phyloP scores from a whole-genome alignment of 23 red algal species.

The Gracilaria caudata region DNA sequence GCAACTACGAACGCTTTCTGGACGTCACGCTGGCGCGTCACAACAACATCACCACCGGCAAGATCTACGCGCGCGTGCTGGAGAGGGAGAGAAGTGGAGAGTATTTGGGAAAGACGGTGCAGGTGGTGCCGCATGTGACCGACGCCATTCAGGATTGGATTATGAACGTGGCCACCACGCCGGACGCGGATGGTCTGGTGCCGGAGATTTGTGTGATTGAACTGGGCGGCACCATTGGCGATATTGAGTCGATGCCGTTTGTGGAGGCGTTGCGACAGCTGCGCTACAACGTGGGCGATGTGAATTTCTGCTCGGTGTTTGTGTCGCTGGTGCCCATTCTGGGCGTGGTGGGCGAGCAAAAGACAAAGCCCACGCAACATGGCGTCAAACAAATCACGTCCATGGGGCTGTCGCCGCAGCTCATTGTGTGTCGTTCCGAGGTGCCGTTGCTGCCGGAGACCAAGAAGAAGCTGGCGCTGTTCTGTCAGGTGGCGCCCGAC shows the following conservation, averaged over 20 bases:
- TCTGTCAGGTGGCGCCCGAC: constrained; percentile 95
- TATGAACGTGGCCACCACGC: constrained; percentile 70
- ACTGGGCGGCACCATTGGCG: constrained; percentile 95
- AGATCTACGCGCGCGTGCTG: constrained; percentile 90
- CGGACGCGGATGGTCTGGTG: constrained; percentile 73
- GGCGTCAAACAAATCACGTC: constrained; percentile 91
- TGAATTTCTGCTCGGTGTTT: constrained; percentile 94
- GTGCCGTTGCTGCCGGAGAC: constrained; percentile 90
- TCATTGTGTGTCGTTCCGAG: constrained; percentile 95
- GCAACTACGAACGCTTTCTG: constrained; percentile 99
- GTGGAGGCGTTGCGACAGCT: constrained; percentile 96
- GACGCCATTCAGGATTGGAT: constrained; percentile 96
- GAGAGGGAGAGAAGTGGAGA: constrained; percentile 83
- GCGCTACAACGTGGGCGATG: constrained; percentile 85
- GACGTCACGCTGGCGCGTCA: constrained; percentile 78
- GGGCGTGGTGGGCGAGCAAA: constrained; percentile 98
- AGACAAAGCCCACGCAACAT: constrained; percentile 99
- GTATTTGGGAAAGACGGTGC: constrained; percentile 95
- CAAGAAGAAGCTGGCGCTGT: constrained; percentile 90
- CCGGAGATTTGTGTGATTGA: constrained; percentile 97
- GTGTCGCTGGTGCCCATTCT: constrained; percentile 95
- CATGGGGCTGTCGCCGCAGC: constrained; percentile 91
- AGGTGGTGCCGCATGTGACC: constrained; percentile 98
- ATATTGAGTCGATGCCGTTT: constrained; percentile 97
- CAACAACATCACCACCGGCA: constrained; percentile 99